A percentile compares a stretch with the other conserved stretches of the same genome.
phyloP scores from a whole-genome alignment of 805 yeast genomes.

The Vanderwaltozyma verrucispora region DNA sequence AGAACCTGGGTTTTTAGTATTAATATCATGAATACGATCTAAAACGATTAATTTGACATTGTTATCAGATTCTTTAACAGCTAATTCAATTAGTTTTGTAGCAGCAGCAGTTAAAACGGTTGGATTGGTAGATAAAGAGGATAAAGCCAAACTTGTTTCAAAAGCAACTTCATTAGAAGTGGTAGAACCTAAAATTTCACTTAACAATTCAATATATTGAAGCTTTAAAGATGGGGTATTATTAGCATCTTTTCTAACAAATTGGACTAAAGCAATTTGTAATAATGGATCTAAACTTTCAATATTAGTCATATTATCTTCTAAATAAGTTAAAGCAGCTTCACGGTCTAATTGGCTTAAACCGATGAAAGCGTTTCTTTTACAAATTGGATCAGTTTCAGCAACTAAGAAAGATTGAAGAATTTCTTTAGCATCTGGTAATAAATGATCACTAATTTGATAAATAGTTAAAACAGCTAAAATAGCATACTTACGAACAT shows the following conservation, averaged over 20 bases:
- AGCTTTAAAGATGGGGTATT: conserved; percentile 52
- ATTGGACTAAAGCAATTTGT: conserved; percentile 85
- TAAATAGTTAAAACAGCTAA: conserved; percentile 80
- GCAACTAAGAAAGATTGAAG: conserved; percentile 59
- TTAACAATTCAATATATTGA: conserved; percentile 61
- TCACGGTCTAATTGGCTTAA: conserved; percentile 75
- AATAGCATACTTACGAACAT: conserved; percentile 94
- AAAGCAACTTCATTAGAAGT: conserved; percentile 58
- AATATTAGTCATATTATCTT: conserved; percentile 51
- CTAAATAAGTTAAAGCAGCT: conserved; percentile 72
- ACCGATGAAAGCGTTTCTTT: conserved; percentile 89
- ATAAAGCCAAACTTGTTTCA: conserved; percentile 82
- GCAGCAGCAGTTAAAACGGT: conserved; percentile 70
- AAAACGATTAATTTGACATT: conserved; percentile 88
- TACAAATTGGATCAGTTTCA: conserved; percentile 89
- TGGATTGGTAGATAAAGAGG: conserved; percentile 51
- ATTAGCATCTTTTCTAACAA: conserved; percentile 73
- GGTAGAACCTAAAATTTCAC: conserved; percentile 60
- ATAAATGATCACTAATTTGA: conserved; percentile 71
- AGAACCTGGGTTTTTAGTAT: conserved; percentile 65
- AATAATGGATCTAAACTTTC: conserved; percentile 67
- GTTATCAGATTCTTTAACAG: conserved; percentile 88
- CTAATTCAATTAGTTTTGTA: conserved; percentile 73
- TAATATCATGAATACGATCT: conserved; percentile 72
- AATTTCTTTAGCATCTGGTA: conserved; percentile 93